phyloP scores from a whole-genome alignment of 352 stramenopile species.

The Globisporangium polare region DNA sequence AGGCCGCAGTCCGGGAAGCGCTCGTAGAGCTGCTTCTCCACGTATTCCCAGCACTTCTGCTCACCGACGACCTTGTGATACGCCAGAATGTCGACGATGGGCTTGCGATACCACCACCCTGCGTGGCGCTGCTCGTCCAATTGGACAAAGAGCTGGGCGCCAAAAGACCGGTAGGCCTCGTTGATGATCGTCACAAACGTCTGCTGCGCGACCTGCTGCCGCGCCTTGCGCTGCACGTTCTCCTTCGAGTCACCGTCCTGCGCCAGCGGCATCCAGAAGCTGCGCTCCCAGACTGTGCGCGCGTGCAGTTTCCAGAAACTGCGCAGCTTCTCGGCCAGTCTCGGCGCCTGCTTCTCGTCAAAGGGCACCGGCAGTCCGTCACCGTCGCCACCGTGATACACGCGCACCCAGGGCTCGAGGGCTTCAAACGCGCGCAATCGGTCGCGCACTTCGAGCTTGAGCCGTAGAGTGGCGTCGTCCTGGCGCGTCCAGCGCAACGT shows the following conservation, averaged over 20 bases:
- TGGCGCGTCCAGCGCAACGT: neutral
- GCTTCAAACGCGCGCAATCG: constrained; percentile 22
- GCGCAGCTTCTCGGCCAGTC: constrained; percentile 22
- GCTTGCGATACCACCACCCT: constrained; percentile 51
- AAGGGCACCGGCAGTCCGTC: constrained; percentile 30
- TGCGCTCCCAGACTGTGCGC: constrained; percentile 47
- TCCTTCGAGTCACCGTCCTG: constrained; percentile 7
- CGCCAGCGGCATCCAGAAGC: constrained; percentile 39
- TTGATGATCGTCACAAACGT: constrained; percentile 33
- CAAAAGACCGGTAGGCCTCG: constrained; percentile 26
- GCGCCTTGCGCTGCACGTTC: constrained; percentile 24
- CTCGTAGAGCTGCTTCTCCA: constrained; percentile 24
- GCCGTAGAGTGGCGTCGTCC: neutral
- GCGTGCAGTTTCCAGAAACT: constrained; percentile 35
- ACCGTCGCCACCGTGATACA: constrained; percentile 15
- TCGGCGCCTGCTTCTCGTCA: constrained; percentile 20
- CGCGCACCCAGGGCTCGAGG: constrained; percentile 28
- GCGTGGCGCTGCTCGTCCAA: constrained; percentile 37
- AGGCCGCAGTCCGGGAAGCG: constrained; percentile 48
- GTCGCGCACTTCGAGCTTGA: neutral
- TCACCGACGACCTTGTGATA: constrained; percentile 25
- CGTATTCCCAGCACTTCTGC: constrained; percentile 29
- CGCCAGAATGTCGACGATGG: constrained; percentile 32
- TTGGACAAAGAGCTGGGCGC: constrained; percentile 37
- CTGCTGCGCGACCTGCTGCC: constrained; percentile 30